Evolutionary conservation across 306 rosid species (phyloP).

Genomic region (Oxytropis ochrocephala): DNA sequence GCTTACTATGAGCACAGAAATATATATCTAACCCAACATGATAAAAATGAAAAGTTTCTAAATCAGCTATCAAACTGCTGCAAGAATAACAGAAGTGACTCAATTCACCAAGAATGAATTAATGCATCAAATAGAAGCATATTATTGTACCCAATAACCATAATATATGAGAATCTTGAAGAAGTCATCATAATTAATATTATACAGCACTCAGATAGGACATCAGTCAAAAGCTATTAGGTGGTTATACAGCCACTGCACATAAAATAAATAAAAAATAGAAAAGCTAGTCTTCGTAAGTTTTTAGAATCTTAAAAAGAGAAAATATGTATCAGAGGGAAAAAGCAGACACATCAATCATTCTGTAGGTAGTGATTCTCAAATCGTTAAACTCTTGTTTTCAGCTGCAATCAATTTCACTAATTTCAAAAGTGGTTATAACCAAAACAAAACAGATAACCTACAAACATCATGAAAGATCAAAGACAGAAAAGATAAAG

Average conservation of each 20-base stretch:
- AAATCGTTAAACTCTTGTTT: neutral
- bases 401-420: neutral
- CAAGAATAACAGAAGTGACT: neutral
- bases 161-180: neutral
- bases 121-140: neutral
- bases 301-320: neutral
- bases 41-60: neutral
- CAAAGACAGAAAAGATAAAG: neutral
- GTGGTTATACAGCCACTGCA: neutral
- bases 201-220: neutral
- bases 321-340: neutral
- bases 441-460: neutral
- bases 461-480: neutral
- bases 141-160: neutral
- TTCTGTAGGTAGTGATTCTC: neutral
- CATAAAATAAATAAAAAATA: neutral
- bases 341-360: neutral
- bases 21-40: neutral
- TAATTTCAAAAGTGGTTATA: neutral
- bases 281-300: neutral
- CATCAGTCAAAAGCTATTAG: neutral
- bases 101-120: neutral
- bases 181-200: neutral
- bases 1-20: constrained; percentile 7
- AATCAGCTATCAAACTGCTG: neutral